Base-by-base conservation (phyloP, 1,139 yeast species). In the Hansenula lynferdii region DNA sequence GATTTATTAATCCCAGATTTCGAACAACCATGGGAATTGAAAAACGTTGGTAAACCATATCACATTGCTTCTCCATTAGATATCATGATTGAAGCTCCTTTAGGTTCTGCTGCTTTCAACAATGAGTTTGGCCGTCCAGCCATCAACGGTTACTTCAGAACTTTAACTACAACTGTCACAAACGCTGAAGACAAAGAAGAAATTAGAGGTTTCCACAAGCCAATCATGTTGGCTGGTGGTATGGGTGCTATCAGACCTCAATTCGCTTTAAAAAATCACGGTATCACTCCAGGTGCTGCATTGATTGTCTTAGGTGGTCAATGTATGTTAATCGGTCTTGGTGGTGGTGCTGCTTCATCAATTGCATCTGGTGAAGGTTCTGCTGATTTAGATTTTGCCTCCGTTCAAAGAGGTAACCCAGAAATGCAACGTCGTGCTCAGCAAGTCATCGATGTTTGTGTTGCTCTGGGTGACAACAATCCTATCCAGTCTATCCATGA, bases 281-380 rank as follows among this genome's bases (percentile, higher is more conserved):
- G 77, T 46, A 89, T 94, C 50, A 86, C 96, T 5, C 95, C 97
- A 23, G 97, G 97, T 18, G 81, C 97, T 22, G 80, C 85, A 42
- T 72, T 94, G 49, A 86, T 94, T 58, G 98, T 94, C 21, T 77
- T 94, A 39, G 99, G 99, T 58, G 99, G 99, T 42, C 96, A 90
- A 54, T 85, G 90, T n/a, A 92, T 94, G 98, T 77, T 94, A 54
- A 92, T 94, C 65, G 99, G 99, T 57, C 75, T 92, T 43, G 99
- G 99, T 57, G 99, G 99, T 58, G 99, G 99, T 67, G 98, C 98
- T 35, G 98, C 98, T 9, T 92, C 98, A 7, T 86, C 96, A 9
- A 77, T 90, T 38, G 79, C 95, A 15, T 85, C 97, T 20, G 97
- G 97, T 55, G 97, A 89, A 62, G 96, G 95, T 37, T 85, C 95